Evolutionary conservation across 2,329 filamentous ascomycete species (phyloP), one percentile per base, ranked within the genome.

Genomic region (Torrubiella hemipterigena): DNA sequence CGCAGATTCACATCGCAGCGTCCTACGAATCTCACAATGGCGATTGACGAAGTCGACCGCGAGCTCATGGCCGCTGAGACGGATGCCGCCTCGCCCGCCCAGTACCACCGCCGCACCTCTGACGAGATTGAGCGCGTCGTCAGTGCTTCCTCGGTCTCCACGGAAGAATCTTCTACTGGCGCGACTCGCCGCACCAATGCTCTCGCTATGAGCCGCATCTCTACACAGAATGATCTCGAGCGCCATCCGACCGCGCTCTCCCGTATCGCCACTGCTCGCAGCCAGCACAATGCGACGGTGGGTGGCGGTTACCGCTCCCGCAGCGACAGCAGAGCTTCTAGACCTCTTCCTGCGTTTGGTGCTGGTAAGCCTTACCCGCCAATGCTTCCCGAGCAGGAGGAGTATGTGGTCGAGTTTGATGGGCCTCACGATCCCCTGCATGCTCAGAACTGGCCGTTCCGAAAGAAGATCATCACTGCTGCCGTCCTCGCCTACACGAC

Each of bases 371-470:
- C 75, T 1, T 84, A 74, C 45, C 82, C 82, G 4, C 81, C 81
- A 4, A 63, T 60, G 1, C 50, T 87, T 25, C 80, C 81, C 3
- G 72, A 76, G 11, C 65, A 69, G 43, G 81, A 87, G 44, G 74
- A 82, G 40, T 89, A 87, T 47, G 80, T 86, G 1, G 81, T 87
- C 26, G 81, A 85, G 53, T 94, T 93, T 48, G 79, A 87, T 43
- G 86, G 85, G 0, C 78, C 75, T 2, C 68, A 86, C 40, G 86
- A 94, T 46, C 85, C 85, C 3, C 49, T 87, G 37, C 85, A 93
- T 54, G 80, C 84, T 2, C 81, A 89, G 58, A 94, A 94, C 51
- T 94, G 86, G 86, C 68, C 81, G 0, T 48, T 81, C 32, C 71
- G 61, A 49, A 87, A 82, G 62, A 94, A 93, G 74, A 30, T 85